These are phyloP conservation scores for Stephanodiscus minutulus DNA, from an alignment of 108 stramenopile species.

Conservation along the genomic window DNA sequence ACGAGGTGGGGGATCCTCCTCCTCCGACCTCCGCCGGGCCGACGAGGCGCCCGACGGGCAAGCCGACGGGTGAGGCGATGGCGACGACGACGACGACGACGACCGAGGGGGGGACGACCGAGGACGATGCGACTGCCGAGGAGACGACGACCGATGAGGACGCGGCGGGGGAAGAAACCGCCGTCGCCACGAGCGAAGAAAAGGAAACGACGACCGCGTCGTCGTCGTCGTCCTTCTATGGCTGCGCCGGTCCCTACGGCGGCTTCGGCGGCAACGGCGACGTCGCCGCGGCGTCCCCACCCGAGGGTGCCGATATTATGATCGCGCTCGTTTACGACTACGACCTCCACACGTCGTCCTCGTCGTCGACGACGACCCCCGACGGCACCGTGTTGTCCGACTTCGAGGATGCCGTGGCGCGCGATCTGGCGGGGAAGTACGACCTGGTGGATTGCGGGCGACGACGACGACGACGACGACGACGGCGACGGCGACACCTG, in stretches of 20 bases:
- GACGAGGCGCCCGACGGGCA: neutral
- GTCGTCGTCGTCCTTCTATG: neutral
- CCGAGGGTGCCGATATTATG: neutral
- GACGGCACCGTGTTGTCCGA: conserved; percentile 2
- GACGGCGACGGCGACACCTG: conserved; percentile 6
- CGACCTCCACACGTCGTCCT: conserved; percentile 1
- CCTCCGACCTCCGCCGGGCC: neutral
- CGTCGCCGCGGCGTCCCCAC: neutral
- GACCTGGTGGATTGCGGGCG: neutral
- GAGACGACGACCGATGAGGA: neutral
- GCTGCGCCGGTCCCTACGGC: neutral
- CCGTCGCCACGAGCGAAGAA: neutral
- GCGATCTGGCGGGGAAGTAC: conserved; percentile 8
- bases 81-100: conserved; percentile 1
- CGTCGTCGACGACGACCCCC: neutral
- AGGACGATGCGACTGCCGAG: neutral
- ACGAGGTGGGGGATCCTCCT: too few species aligned
- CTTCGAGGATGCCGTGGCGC: conserved; percentile 5
- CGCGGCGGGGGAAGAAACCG: neutral
- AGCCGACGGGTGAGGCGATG: neutral
- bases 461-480: neutral
- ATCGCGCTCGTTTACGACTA: conserved; percentile 21
- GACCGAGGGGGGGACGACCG: neutral
- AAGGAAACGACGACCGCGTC: neutral
- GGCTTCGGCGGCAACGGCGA: neutral